Evolutionary conservation across 164 flowering plant genomes (phyloP), one percentile per base, ranked within the genome.

Genomic region (Chloranthus sessilifolius): DNA sequence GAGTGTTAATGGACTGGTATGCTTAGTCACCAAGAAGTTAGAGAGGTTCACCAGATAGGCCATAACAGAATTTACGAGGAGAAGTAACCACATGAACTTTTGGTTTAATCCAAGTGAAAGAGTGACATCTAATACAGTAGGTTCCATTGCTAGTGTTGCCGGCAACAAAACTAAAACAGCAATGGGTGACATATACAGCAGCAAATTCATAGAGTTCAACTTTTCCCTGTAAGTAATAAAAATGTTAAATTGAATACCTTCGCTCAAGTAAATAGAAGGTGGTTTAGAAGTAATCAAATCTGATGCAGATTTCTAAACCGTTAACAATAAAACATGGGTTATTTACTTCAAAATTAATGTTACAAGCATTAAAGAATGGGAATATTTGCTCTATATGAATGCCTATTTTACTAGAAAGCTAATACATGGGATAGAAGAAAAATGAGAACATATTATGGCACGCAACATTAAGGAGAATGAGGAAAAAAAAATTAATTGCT

Each of bases 21-120:
- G 90, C 69, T 92, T 92, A 5, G 98, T 92, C 55, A 91, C 98
- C 82, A 91, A 74, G 72, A 92, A 88, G 68, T 92, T 92, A 33
- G 76, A 56, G 64, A 92, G 67, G 62, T 92, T 92, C 11, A 83
- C 98, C 11, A 79, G 67, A 62, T 85, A 92, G 9, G 98, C 98
- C 81, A 82, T 62, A 14, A 69, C 55, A 43, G 98, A 88, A 65
- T 92, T 92, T 52, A 83, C 30, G 19, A 78, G 22, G 60, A 92
- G 88, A 64, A 88, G 91, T 22, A 81, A 21, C 90, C 84, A 79
- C 81, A 88, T 79, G 53, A 56, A 76, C 51, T 51, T 77, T 30
- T 82, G 76, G 40, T 67, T 43, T 20, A 38, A 61, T 33, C 74
- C 94, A 59, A 88, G 80, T 3, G 76, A 15, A 19, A 77, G 2